phyloP scores from a whole-genome alignment of 192 early-diverging fungal genomes.

The Backusella circina region DNA sequence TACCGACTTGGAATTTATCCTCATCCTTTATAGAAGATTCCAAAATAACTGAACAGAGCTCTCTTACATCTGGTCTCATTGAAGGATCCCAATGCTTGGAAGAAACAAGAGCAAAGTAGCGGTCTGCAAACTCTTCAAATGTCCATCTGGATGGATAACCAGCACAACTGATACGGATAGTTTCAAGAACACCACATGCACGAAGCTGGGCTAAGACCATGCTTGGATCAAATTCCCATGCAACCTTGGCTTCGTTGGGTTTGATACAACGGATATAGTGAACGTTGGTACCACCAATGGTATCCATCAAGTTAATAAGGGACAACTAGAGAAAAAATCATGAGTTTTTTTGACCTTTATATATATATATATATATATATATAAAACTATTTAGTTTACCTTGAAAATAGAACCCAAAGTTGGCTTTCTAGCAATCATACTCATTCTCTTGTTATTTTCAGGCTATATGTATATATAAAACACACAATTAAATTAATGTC shows the following conservation, averaged over 20 bases:
- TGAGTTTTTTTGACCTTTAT: background rate
- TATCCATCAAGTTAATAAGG: slow-evolving; percentile 92
- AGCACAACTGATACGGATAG: slow-evolving; percentile 96
- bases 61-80: slow-evolving; percentile 43
- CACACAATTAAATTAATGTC: background rate
- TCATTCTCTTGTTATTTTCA: slow-evolving; percentile 41
- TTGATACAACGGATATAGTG: slow-evolving; percentile 99
- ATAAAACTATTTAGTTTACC: slow-evolving; percentile 15
- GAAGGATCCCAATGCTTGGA: slow-evolving; percentile 47
- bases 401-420: slow-evolving; percentile 98
- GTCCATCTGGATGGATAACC: slow-evolving; percentile 92
- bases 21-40: slow-evolving; percentile 65
- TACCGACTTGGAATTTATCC: slow-evolving; percentile 92
- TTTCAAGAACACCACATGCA: slow-evolving; percentile 99
- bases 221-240: slow-evolving; percentile 91
- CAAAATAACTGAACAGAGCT: slow-evolving; percentile 60
- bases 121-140: slow-evolving; percentile 90
- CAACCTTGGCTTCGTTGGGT: slow-evolving; percentile 91
- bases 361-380: no score
- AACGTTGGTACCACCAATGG: slow-evolving; percentile 87
- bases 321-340: slow-evolving; percentile 48
- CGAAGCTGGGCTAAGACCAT: slow-evolving; percentile 94
- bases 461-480: slow-evolving; percentile 14
- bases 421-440: slow-evolving; percentile 67
- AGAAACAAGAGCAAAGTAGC: slow-evolving; percentile 62